Evolutionary conservation across 768 basidiomycete species (phyloP), one percentile per base, ranked within the genome.

Genomic region (Termitomyces sp.): DNA sequence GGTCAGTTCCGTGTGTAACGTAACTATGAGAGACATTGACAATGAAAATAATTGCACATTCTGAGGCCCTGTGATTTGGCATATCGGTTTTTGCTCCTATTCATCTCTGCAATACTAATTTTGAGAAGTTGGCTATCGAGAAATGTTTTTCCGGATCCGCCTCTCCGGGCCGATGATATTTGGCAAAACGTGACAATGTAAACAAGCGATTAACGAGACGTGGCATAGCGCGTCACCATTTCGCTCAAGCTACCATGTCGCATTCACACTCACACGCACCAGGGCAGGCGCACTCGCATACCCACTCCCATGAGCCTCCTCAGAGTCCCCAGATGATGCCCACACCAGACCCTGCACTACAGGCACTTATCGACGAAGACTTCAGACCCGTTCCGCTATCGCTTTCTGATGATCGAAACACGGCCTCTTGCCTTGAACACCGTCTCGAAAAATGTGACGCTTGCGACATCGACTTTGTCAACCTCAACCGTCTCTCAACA

Each of bases 281-380:
- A 7, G 86, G 83, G 59, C 79, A 83, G 64, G 65, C 69, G 33
- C 79, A 78, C 64, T 74, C 75, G 2, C 79, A 79, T 65, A 76
- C 76, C 2, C 69, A 72, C 52, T 64, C 67, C 6, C 77, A 79
- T 57, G 58, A 32, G 22, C 70, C 71, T 10, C 75, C 69, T 27
- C 75, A 75, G 32, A 69, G 70, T 5, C 81, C 76, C 0, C 81
- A 77, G 66, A 74, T 71, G 42, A 62, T 74, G 52, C 82, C 83
- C 0, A 68, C 77, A n/a, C 78, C 84, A 18, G 91, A 93, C 69
- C 89, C 90, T 0, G 74, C 80, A 33, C 75, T 91, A 64, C 90
- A 89, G 64, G 89, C 88, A 0, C 72, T 87, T 62, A 91, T 93
- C 50, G 92, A 93, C 64, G 83, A 83, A 48, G 84, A 85, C 69